Percentiles rank a stretch among this genome's conserved stretches.
phyloP scores from a whole-genome alignment of 352 stramenopile genomes.

The Pseudoperonospora humuli region DNA sequence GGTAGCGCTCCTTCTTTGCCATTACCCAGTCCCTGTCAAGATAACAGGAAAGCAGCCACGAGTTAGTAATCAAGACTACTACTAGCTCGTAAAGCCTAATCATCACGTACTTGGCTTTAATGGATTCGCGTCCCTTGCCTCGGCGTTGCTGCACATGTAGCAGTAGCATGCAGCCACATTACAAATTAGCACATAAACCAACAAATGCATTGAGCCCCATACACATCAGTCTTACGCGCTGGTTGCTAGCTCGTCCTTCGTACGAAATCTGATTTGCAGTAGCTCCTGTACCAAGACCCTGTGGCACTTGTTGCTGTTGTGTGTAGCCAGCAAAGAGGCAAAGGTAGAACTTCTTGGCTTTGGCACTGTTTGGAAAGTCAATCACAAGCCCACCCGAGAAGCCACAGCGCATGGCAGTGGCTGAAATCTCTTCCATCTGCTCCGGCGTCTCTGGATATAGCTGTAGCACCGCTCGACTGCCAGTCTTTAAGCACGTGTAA shows the following conservation, averaged over 20 bases:
- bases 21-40: conserved; percentile 90
- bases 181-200: neutral
- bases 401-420: conserved; percentile 82
- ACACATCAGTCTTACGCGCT: conserved; percentile 27
- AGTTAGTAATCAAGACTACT: neutral
- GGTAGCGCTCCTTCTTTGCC: conserved; percentile 96
- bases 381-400: conserved; percentile 97
- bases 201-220: neutral
- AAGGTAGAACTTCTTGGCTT: conserved; percentile 99
- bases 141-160: conserved; percentile 34
- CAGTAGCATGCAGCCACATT: neutral
- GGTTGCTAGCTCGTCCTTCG: conserved; percentile 48
- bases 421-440: conserved; percentile 93
- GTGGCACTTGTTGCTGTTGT: conserved; percentile 63
- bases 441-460: conserved; percentile 98
- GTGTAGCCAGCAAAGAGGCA: conserved; percentile 94
- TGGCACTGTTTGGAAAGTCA: conserved; percentile 98
- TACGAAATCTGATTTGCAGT: conserved; percentile 51
- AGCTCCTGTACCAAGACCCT: conserved; percentile 65
- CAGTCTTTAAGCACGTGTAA: conserved; percentile 81
- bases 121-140: conserved; percentile 38
- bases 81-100: neutral
- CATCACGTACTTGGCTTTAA: conserved; percentile 55
- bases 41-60: conserved; percentile 26
- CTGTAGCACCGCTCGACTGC: conserved; percentile 94